Conservation (phyloP, 768 basidiomycete species). For the Lepiota venenata region DNA sequence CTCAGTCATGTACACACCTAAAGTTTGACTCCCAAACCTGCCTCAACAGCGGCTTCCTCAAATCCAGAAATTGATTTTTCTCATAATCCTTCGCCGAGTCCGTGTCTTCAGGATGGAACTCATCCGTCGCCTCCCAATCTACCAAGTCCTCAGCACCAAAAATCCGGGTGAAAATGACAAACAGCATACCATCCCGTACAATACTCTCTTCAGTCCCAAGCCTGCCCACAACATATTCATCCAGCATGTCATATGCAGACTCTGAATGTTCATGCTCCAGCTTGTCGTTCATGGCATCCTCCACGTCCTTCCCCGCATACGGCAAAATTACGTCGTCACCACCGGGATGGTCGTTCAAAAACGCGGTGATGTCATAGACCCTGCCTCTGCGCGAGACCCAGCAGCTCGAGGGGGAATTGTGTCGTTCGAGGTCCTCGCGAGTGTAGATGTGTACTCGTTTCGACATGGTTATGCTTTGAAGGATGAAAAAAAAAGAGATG, state of each 20-base stretch:
- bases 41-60: conserved; percentile 75
- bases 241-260: conserved; percentile 88
- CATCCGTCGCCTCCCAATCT: conserved; percentile 90
- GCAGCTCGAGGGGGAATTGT: conserved; percentile 60
- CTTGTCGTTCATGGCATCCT: conserved; percentile 73
- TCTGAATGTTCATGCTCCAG: conserved; percentile 87
- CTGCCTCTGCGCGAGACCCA: conserved; percentile 81
- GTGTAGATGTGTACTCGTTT: conserved; percentile 74
- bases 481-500: too few species aligned
- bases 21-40: conserved; percentile 91
- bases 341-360: conserved; percentile 89
- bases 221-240: conserved; percentile 83
- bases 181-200: conserved; percentile 70
- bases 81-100: conserved; percentile 77
- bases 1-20: conserved; percentile 52
- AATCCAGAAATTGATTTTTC: conserved; percentile 89
- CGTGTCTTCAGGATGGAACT: conserved; percentile 91
- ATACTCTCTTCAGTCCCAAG: conserved; percentile 71
- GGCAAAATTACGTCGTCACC: conserved; percentile 88
- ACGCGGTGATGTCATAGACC: conserved; percentile 87
- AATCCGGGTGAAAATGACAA: neutral
- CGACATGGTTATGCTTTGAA: too few species aligned
- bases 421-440: conserved; percentile 65
- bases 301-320: conserved; percentile 84
- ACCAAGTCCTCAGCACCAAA: neutral